These are phyloP conservation scores for Fonsecaea pugnacius DNA, from an alignment of 2,329 filamentous ascomycete species.

Conservation along the genomic window DNA sequence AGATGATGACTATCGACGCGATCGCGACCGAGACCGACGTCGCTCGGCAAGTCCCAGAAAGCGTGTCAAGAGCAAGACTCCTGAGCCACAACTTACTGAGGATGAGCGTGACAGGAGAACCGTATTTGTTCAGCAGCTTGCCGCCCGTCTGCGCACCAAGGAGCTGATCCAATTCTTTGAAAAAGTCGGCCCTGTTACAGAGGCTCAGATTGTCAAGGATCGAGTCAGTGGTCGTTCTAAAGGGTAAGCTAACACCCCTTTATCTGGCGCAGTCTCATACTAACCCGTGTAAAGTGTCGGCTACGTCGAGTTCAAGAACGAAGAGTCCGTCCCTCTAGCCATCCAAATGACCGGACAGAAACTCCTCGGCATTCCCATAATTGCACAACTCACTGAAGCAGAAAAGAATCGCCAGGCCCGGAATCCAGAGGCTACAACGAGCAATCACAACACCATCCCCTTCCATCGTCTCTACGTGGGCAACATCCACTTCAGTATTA, in stretches of 20 bases:
- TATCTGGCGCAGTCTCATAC: constrained; percentile 35
- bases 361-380: constrained; percentile 97
- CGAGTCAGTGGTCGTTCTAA: constrained; percentile 95
- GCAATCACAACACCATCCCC: constrained; percentile 79
- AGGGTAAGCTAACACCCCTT: constrained; percentile 66
- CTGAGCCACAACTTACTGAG: constrained; percentile 78
- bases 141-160: constrained; percentile 86
- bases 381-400: constrained; percentile 96
- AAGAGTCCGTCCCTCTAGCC: constrained; percentile 89
- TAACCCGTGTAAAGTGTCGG: constrained; percentile 72
- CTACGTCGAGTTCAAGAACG: constrained; percentile 97
- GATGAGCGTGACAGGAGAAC: constrained; percentile 96
- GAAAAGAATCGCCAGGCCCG: constrained; percentile 98
- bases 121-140: constrained; percentile 97
- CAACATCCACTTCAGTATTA: constrained; percentile 99
- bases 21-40: constrained; percentile 52
- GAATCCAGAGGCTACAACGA: constrained; percentile 70
- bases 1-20: constrained; percentile 54
- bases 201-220: constrained; percentile 98
- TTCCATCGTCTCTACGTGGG: constrained; percentile 98
- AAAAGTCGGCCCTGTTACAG: constrained; percentile 89
- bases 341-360: constrained; percentile 99
- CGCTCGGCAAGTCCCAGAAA: constrained; percentile 50
- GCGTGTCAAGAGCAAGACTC: constrained; percentile 50
- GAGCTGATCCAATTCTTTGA: constrained; percentile 96